Evolutionary conservation across 225 moss, liverwort and hornwort genomes (phyloP).

Genomic region (Polytrichum commune): DNA sequence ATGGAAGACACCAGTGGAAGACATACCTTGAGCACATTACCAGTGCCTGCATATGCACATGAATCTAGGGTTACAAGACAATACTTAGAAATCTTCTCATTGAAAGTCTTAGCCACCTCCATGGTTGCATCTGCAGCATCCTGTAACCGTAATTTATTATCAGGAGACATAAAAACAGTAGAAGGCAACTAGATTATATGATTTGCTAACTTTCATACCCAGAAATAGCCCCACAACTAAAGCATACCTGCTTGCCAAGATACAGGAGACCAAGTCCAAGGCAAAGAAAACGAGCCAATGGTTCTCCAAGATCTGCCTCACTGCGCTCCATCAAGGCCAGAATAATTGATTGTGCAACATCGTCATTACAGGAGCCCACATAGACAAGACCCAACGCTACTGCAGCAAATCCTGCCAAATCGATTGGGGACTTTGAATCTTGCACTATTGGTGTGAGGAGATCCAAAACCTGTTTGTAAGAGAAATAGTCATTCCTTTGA

Average conservation of each 20-base stretch:
- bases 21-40: constrained; percentile 91
- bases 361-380: constrained; percentile 95
- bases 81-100: constrained; percentile 95
- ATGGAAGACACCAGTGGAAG: not conserved
- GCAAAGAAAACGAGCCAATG: constrained; percentile 90
- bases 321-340: constrained; percentile 96
- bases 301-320: constrained; percentile 88
- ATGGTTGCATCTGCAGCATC: constrained; percentile 97
- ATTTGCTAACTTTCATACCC: not conserved
- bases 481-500: no score
- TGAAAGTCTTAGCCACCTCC: constrained; percentile 98
- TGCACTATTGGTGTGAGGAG: constrained; percentile 89
- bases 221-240: not conserved
- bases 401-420: constrained; percentile 90
- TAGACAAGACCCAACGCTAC: constrained; percentile 87
- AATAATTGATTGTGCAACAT: constrained; percentile 89
- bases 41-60: constrained; percentile 99
- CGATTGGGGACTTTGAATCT: constrained; percentile 78
- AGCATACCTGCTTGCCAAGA: constrained; percentile 87
- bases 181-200: not conserved
- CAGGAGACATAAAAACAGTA: no score
- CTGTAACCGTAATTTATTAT: constrained; percentile 32
- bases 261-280: constrained; percentile 96
- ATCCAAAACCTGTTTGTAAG: constrained; percentile 65
- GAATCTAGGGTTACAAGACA: constrained; percentile 90